A percentile compares a stretch with the other conserved stretches of the same genome.
Conservation (phyloP, 2,329 filamentous ascomycete species). For the Capronia epimyces region DNA sequence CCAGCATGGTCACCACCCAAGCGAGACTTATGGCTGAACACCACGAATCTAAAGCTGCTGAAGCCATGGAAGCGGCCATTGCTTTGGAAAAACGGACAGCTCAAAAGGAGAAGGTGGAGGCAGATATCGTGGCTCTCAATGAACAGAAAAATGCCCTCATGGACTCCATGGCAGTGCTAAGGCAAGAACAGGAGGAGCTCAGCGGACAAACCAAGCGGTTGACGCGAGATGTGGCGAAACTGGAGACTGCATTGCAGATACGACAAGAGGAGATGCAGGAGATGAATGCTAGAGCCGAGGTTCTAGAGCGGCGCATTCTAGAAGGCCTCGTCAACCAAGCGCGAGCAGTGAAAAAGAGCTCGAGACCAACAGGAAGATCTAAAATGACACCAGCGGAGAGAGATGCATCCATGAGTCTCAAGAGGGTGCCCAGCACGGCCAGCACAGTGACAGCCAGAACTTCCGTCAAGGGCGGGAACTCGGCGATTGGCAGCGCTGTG, state of each 20-base stretch:
- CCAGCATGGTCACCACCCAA: slow-evolving; percentile 72
- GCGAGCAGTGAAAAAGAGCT: slow-evolving; percentile 58
- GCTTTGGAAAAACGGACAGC: slow-evolving; percentile 70
- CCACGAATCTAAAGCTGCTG: slow-evolving; percentile 70
- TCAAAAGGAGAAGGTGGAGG: slow-evolving; percentile 59
- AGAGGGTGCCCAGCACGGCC: slow-evolving; percentile 46
- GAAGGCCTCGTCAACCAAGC: slow-evolving; percentile 97
- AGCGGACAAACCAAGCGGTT: slow-evolving; percentile 72
- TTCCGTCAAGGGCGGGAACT: slow-evolving; percentile 34
- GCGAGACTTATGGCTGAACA: slow-evolving; percentile 69
- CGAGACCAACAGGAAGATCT: slow-evolving; percentile 34
- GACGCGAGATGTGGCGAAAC: slow-evolving; percentile 77
- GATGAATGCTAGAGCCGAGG: slow-evolving; percentile 85
- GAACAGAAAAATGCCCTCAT: slow-evolving; percentile 60
- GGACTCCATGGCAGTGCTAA: slow-evolving; percentile 48
- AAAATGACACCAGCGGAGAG: slow-evolving; percentile 23
- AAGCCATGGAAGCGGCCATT: slow-evolving; percentile 71
- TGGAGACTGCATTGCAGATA: slow-evolving; percentile 84
- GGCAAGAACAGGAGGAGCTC: slow-evolving; percentile 59
- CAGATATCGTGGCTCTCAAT: slow-evolving; percentile 45
- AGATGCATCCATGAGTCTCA: slow-evolving; percentile 48
- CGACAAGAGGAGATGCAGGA: slow-evolving; percentile 83
- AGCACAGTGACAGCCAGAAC: slow-evolving; percentile 39
- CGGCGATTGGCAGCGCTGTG: slow-evolving; percentile 32
- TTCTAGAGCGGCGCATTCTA: slow-evolving; percentile 82